Evolutionary conservation across 106 monocot genomes (phyloP).

Genomic region (Dendrobium nobile): DNA sequence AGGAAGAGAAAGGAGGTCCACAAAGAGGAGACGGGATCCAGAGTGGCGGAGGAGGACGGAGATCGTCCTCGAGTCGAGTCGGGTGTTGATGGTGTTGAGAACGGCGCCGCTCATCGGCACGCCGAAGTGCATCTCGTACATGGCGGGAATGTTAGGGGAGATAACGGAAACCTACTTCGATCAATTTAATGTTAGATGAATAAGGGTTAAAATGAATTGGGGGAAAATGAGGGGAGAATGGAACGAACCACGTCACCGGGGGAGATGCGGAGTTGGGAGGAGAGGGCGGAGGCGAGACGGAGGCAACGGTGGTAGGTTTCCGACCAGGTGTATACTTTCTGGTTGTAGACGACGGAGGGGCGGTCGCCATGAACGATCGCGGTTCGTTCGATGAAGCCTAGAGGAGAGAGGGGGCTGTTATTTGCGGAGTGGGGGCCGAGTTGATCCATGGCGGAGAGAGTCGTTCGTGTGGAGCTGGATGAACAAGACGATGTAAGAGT

Average conservation of each 20-base stretch:
- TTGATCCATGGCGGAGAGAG: constrained; percentile 22
- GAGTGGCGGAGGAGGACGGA: constrained; percentile 35
- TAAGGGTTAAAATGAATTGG: neutral
- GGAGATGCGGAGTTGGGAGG: constrained; percentile 3
- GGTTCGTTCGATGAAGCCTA: constrained; percentile 52
- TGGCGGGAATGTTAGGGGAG: constrained; percentile 40
- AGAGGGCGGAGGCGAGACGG: constrained; percentile 49
- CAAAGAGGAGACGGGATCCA: constrained; percentile 25
- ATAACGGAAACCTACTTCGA: constrained; percentile 23
- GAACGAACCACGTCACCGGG: neutral
- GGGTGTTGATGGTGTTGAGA: constrained; percentile 35
- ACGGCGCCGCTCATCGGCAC: constrained; percentile 61
- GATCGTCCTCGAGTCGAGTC: constrained; percentile 32
- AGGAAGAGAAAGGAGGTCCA: constrained; percentile 16
- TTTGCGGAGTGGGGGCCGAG: constrained; percentile 39
- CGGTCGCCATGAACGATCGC: constrained; percentile 46
- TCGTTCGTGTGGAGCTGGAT: neutral
- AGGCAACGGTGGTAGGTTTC: constrained; percentile 53
- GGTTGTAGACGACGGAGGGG: constrained; percentile 42
- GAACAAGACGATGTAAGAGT: neutral
- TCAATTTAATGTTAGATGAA: neutral
- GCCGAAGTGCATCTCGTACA: constrained; percentile 76
- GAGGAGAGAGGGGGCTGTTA: constrained; percentile 41
- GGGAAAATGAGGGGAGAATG: too few relatives aligned
- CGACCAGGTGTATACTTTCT: constrained; percentile 54